Conservation (phyloP, 768 basidiomycete genomes). For the Porpolomopsis calyptriformis region DNA sequence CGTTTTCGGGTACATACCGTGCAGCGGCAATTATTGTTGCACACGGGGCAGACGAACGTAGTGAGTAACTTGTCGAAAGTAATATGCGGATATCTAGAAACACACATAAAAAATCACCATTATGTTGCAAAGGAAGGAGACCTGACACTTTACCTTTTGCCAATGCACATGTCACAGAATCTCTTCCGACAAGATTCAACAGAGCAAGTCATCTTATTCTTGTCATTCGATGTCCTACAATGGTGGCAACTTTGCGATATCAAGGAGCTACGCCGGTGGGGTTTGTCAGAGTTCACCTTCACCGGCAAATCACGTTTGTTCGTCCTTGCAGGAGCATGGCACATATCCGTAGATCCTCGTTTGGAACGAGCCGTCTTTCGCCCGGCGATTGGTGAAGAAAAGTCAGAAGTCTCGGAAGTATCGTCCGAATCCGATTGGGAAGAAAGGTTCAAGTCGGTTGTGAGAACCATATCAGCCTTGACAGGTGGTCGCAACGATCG, state of each 20-base stretch:
- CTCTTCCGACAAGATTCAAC: background rate
- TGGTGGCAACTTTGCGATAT: slow-evolving; percentile 4
- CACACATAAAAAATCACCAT: background rate
- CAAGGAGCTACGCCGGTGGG: too few relatives aligned
- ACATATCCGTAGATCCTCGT: background rate
- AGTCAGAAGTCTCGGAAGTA: background rate
- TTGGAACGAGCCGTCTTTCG: background rate
- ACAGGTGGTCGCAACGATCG: slow-evolving; percentile 1
- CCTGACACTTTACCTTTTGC: background rate
- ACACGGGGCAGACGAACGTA: slow-evolving; percentile 4
- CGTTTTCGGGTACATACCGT: slow-evolving; percentile 4
- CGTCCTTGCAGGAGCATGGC: background rate
- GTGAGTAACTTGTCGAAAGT: background rate
- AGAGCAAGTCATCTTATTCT: slow-evolving; percentile 2
- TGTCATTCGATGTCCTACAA: background rate
- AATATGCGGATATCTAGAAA: slow-evolving; percentile 4
- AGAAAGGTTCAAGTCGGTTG: background rate
- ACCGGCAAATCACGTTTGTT: background rate
- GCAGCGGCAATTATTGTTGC: slow-evolving; percentile 3
- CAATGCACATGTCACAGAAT: slow-evolving; percentile 1
- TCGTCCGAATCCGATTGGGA: background rate
- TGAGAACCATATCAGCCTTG: background rate
- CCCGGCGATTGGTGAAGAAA: background rate
- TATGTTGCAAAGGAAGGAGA: background rate
- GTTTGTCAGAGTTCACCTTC: background rate